A percentile compares a stretch with the other conserved stretches of the same genome.
Evolutionary conservation across 148 eudicot species (phyloP).

Genomic region (Rhododendron williamsianum): DNA sequence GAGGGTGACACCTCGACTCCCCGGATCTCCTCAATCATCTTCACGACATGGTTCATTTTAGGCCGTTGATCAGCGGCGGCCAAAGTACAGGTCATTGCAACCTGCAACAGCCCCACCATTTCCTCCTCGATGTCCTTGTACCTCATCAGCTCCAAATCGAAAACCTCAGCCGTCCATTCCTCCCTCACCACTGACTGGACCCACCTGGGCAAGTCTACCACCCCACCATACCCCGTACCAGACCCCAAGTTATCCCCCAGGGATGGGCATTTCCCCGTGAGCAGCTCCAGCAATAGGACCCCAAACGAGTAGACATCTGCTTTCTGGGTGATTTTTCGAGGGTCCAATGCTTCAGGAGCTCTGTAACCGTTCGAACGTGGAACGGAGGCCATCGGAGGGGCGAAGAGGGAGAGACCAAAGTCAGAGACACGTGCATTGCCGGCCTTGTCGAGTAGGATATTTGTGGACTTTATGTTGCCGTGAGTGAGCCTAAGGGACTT

Average conservation of each 20-base stretch:
- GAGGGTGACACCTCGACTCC: constrained; percentile 66
- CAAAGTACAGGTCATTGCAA: constrained; percentile 72
- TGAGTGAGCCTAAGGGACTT: constrained; percentile 58
- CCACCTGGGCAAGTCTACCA: constrained; percentile 84
- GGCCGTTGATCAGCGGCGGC: constrained; percentile 70
- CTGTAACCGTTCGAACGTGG: constrained; percentile 64
- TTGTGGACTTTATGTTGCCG: constrained; percentile 89
- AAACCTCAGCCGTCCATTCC: constrained; percentile 98
- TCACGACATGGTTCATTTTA: constrained; percentile 57
- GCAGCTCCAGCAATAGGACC: constrained; percentile 73
- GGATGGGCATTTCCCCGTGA: constrained; percentile 85
- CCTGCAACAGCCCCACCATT: constrained; percentile 85
- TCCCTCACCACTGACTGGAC: constrained; percentile 93
- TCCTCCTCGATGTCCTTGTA: constrained; percentile 93
- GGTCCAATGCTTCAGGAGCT: constrained; percentile 63
- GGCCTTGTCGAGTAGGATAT: constrained; percentile 64
- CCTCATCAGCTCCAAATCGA: constrained; percentile 93
- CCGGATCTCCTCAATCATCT: constrained; percentile 72
- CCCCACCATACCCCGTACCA: constrained; percentile 45
- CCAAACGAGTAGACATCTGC: constrained; percentile 93
- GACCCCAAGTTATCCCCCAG: constrained; percentile 51
- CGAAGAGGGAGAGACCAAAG: constrained; percentile 62
- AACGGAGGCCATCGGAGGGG: constrained; percentile 28
- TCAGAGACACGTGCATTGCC: constrained; percentile 71
- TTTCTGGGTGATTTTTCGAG: constrained; percentile 52